Evolutionary conservation across 2,329 filamentous ascomycete species (phyloP), one percentile per base, ranked within the genome.

Genomic region (Fusarium compactum): DNA sequence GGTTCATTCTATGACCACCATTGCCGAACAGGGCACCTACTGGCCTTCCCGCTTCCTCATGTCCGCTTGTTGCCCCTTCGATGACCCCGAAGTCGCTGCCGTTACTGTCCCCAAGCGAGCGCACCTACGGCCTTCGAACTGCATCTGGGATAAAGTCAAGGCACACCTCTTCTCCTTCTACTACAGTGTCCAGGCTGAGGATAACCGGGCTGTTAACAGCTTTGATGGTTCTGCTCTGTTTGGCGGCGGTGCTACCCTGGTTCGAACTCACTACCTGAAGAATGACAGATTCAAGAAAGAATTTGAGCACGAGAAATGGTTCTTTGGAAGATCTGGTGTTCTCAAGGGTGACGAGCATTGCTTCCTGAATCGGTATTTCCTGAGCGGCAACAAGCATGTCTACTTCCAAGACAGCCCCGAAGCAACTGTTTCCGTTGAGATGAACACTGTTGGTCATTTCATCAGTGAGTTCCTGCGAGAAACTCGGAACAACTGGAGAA

Each of bases 11-110:
- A 2, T 74, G 32, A 71, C 56, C 8, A 47, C 58, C 5, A 20
- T 74, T 2, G 38, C 54, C 5, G 72, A 74, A 3, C 72, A 74
- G n/a, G 16, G 51, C 12, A 51, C 65, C 12, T 24, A 54, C 4
- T 74, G 72, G 72, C 58, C 64, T 18, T 5, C 8, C 1, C 10
- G 8, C 1, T 74, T 74, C 29, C 46, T 74, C 8, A 6, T 15
- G 2, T 41, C 54, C 6, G 62, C 65, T 7, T n/a, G 65, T 3
- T 29, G 22, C 8, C 64, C 70, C 9, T 74, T 74, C n/a, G 14
- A 43, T 2, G 29, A 64, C 16, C 1, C 5, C 3, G 15, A 38
- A 4, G 40, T 73, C 6, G 60, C 59, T 11, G 65, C 45, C 11
- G 68, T 74, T 15, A 57, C 56, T 15, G 69, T 66, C 2, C 66